A percentile compares a stretch with the other conserved stretches of the same genome.
Conservation (phyloP, 2,329 filamentous ascomycete species). For the Aspergillus felis region DNA sequence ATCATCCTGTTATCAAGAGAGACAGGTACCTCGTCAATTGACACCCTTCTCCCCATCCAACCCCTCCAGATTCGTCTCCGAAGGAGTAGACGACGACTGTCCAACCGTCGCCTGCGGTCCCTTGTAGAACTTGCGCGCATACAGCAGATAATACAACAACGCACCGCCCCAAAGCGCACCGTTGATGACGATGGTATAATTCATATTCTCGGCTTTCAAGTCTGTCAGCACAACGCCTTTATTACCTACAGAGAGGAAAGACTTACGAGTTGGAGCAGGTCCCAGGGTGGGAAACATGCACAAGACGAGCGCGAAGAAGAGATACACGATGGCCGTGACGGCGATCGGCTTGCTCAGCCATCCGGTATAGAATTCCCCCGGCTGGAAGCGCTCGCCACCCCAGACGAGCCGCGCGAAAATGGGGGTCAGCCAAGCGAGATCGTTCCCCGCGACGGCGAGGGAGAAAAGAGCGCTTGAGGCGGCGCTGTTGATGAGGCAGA, state of each 20-base stretch:
- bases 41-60: neutral
- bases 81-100: slow-evolving; percentile 10
- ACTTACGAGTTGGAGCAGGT: slow-evolving; percentile 47
- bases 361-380: slow-evolving; percentile 58
- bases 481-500: slow-evolving; percentile 54
- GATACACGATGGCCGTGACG: slow-evolving; percentile 50
- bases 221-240: slow-evolving; percentile 5
- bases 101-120: slow-evolving; percentile 57
- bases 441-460: slow-evolving; percentile 52
- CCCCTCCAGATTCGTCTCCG: slow-evolving; percentile 2
- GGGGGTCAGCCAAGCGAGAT: slow-evolving; percentile 56
- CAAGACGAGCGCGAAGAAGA: slow-evolving; percentile 53
- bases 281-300: slow-evolving; percentile 58
- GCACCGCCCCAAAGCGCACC: slow-evolving; percentile 54
- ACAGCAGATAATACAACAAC: slow-evolving; percentile 52
- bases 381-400: slow-evolving; percentile 55
- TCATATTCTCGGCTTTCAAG: slow-evolving; percentile 48
- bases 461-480: slow-evolving; percentile 56
- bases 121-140: slow-evolving; percentile 58
- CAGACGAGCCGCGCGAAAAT: slow-evolving; percentile 56
- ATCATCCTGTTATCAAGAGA: no score
- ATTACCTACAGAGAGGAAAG: neutral
- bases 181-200: slow-evolving; percentile 61
- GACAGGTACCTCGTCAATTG: neutral
- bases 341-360: slow-evolving; percentile 51